Evolutionary conservation across 2,329 filamentous ascomycete genomes (phyloP), one percentile per base, ranked within the genome.

Genomic region (Sclerotinia sclerotiorum): DNA sequence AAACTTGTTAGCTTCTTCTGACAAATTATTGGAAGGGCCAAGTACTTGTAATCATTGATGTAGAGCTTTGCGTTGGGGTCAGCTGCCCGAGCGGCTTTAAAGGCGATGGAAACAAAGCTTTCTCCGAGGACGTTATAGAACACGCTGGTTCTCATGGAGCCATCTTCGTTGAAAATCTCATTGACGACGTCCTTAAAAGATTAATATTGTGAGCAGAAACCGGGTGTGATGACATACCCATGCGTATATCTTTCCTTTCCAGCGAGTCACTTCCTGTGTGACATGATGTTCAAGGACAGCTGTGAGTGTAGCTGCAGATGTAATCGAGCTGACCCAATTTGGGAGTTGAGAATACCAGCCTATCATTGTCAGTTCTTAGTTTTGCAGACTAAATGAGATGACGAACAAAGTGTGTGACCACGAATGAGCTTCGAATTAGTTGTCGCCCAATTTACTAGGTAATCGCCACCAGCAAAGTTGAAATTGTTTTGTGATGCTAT

Each of bases 111-210:
- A 65, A 93, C 86, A 75, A 89, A 92, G 77, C 85, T 84, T 79
- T 91, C 88, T 56, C 90, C 89, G 5, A 92, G 83, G 2, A 92
- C 85, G 35, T 85, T 82, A 73, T 82, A 89, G 81, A 90, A 92
- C 73, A 91, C 87, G 58, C 65, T 63, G 5, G 32, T 27, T 68
- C 60, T 51, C 49, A 73, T 44, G 3, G 69, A 64, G 21, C 76
- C 77, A 56, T 77, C 72, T 56, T 78, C 80, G 72, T 84, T 82
- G 76, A 89, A 85, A 75, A 88, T 87, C 76, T 89, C 87, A 77
- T 89, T 89, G 70, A 86, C 82, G 32, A 89, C 87, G 70, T 89
- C 87, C 68, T 65, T 35, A n/a, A 6, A n/a, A 5, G 17, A 6
- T 61, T 46, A 52, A n/a, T 32, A 3, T 3, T 32, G 13, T 60